These are phyloP conservation scores for Cyamopsis tetragonoloba DNA, from an alignment of 306 rosid genomes.

Conservation along the genomic window DNA sequence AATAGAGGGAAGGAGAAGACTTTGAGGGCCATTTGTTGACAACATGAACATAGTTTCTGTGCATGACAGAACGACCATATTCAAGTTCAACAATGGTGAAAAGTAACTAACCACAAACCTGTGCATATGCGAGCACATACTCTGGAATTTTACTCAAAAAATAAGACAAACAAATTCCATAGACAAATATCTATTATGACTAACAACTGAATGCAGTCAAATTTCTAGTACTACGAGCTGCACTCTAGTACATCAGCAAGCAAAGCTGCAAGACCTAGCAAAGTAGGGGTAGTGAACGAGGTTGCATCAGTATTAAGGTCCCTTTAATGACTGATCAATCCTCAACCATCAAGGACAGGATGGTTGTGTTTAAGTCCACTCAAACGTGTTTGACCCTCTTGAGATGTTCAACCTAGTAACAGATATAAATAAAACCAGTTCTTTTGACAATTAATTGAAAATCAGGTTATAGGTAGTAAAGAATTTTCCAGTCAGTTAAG, in stretches of 20 bases:
- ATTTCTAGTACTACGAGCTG: not conserved
- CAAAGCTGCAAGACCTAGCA: not conserved
- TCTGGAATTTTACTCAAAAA: not conserved
- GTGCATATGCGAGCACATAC: not conserved
- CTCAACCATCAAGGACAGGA: not conserved
- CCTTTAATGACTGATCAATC: not conserved
- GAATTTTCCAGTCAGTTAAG: too few species aligned
- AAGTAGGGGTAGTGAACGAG: not conserved
- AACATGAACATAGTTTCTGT: not conserved
- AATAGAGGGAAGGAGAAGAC: not conserved
- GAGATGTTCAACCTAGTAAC: not conserved
- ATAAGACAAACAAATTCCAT: too few species aligned
- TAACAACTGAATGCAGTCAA: not conserved
- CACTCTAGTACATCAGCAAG: not conserved
- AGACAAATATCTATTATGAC: not conserved
- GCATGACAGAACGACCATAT: not conserved
- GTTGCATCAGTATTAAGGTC: not conserved
- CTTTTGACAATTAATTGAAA: too few species aligned
- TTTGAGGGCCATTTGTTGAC: not conserved
- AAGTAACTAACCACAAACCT: not conserved
- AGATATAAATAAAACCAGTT: not conserved
- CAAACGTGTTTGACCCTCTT: conserved; percentile 1
- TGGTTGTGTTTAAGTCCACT: not conserved
- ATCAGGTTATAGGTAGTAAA: too few species aligned
- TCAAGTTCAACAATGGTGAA: conserved; percentile 9